phyloP scores from a whole-genome alignment of 306 rosid species.

The Pachyrhizus erosus region DNA sequence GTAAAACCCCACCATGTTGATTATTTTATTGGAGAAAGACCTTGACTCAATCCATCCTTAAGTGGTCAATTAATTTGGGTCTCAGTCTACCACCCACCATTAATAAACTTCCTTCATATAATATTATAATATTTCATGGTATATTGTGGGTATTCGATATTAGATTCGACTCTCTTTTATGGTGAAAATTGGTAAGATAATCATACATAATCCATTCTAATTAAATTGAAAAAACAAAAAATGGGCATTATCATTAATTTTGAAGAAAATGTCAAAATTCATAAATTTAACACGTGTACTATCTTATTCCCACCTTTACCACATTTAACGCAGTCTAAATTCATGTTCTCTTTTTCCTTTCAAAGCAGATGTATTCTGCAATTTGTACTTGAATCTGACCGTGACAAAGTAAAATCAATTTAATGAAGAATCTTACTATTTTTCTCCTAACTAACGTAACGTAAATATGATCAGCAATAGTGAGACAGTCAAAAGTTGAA shows the following conservation, averaged over 20 bases:
- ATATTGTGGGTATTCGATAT: not conserved
- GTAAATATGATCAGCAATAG: not conserved
- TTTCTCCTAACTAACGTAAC: not conserved
- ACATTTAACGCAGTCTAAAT: not conserved
- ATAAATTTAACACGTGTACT: not conserved
- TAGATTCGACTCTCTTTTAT: not conserved
- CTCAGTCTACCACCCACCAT: constrained; percentile 17
- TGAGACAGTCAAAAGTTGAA: not conserved
- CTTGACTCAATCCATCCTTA: constrained; percentile 45
- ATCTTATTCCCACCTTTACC: not conserved
- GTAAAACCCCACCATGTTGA: not conserved
- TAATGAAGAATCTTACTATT: not conserved
- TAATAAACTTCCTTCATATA: constrained; percentile 5
- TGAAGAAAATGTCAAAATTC: not conserved
- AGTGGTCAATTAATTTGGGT: constrained; percentile 23
- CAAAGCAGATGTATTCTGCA: not conserved
- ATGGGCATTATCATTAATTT: not conserved
- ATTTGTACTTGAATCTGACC: not conserved
- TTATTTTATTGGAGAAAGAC: constrained; percentile 32
- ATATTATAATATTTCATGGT: not conserved
- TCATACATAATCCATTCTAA: not conserved
- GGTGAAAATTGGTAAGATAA: not conserved
- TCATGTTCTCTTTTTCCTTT: not conserved
- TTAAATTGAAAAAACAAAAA: not conserved
- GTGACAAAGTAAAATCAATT: not conserved